Evolutionary conservation across 2,329 filamentous ascomycete species (phyloP), one percentile per base, ranked within the genome.

Genomic region (Ophiocordyceps robertsii): DNA sequence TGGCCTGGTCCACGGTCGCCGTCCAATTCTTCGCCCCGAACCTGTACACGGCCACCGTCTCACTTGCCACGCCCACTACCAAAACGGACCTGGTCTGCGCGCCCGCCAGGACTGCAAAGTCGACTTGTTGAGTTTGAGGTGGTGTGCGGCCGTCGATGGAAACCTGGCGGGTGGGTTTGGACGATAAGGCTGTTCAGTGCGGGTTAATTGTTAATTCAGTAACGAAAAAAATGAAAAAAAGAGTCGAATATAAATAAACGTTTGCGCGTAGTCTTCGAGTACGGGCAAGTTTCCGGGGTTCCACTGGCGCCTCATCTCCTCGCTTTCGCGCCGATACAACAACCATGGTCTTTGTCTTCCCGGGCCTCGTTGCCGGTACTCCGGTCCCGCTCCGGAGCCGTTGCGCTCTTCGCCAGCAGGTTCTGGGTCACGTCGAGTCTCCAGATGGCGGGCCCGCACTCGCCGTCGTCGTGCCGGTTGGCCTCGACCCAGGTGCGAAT

Each of bases 361-460:
- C 11, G 17, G 1, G 4, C 3, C 3, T n/a, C 38, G 19, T 40
- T n/a, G 11, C 10, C 30, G 11, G 13, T 31, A n/a, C 24, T 13
- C 19, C 9, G 27, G 3, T 40, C n/a, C 41, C 17, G 37, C n/a
- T 36, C 40, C 37, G 13, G 49, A 2, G 59, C 55, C 17, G 44
- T 46, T 19, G 57, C 56, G 41, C 53, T 56, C 43, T 57, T 62
- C 24, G 60, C 58, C 38, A 63, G 46, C 39, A 63, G 38, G 38
- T 63, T 63, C 46, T 60, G 54, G 39, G 60, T 62, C 29, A 62
- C 55, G 39, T 59, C 53, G 9, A 63, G 43, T 32, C 53, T 52
- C 53, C 54, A 62, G n/a, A 63, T 55, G 14, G 39, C 36, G 21
- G 61, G 61, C 19, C 60, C 59, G 12, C 39, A 29, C 38, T 64